Percentiles rank a stretch among this genome's conserved stretches.
phyloP scores from a whole-genome alignment of 306 rosid species.

The Albizia julibrissin region DNA sequence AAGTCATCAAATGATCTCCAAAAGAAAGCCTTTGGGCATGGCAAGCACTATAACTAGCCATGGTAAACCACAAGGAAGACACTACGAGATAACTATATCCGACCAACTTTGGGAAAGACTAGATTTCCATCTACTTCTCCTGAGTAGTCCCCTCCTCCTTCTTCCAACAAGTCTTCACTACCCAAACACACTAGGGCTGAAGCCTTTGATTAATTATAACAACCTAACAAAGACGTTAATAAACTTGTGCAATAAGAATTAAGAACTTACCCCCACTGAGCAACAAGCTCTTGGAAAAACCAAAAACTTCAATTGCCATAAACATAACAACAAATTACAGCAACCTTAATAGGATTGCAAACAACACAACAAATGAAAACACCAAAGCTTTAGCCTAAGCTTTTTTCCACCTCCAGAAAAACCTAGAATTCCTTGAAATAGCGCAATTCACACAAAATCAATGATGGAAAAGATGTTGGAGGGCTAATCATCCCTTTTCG shows the following conservation, averaged over 20 bases:
- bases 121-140: not conserved
- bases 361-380: not conserved
- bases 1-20: not conserved
- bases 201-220: not conserved
- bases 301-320: not conserved
- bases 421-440: not conserved
- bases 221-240: not conserved
- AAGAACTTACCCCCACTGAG: not conserved
- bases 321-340: not conserved
- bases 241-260: not conserved
- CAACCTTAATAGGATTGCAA: not conserved
- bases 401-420: not conserved
- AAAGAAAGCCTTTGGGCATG: constrained; percentile 18
- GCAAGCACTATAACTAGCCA: not conserved
- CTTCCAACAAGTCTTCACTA: not conserved
- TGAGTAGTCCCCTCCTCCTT: not conserved
- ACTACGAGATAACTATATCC: not conserved
- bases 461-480: not conserved
- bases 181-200: not conserved
- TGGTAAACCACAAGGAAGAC: constrained; percentile 11
- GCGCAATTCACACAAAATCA: not conserved
- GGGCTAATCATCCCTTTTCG: not conserved
- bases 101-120: constrained; percentile 3
- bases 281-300: not conserved
- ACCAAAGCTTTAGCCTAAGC: not conserved